These are phyloP conservation scores for Magnusiomyces suaveolens DNA, from an alignment of 1,139 yeast species.

Conservation along the genomic window DNA sequence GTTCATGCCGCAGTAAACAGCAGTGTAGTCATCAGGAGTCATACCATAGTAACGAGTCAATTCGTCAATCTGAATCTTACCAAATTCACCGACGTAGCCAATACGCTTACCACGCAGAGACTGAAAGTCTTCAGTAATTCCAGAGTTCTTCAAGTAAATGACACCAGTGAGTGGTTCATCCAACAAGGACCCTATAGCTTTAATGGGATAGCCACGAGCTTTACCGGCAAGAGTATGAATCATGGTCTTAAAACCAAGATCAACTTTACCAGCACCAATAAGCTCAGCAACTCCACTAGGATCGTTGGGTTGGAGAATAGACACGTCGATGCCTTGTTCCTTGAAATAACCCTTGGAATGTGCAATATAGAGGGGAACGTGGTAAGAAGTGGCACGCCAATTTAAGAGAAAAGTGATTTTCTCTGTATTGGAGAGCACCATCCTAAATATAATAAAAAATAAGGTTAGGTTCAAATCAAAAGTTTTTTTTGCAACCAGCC, in stretches of 20 bases:
- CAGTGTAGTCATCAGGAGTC: constrained; percentile 48
- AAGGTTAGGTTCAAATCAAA: background rate
- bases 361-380: constrained; percentile 45
- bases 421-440: constrained; percentile 29
- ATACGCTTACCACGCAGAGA: constrained; percentile 46
- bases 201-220: constrained; percentile 50
- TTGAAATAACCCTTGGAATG: constrained; percentile 44
- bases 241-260: constrained; percentile 55
- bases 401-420: constrained; percentile 46
- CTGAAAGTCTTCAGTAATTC: constrained; percentile 43
- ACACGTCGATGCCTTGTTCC: constrained; percentile 43
- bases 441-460: constrained; percentile 18
- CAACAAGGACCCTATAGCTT: constrained; percentile 46
- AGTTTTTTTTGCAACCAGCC: background rate
- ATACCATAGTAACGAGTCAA: constrained; percentile 47
- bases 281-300: constrained; percentile 52
- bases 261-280: constrained; percentile 48
- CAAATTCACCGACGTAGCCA: constrained; percentile 53
- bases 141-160: constrained; percentile 43
- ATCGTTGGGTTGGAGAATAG: constrained; percentile 48
- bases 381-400: constrained; percentile 53
- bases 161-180: constrained; percentile 54
- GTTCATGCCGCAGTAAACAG: constrained; percentile 55
- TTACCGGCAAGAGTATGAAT: constrained; percentile 50
- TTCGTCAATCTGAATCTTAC: constrained; percentile 50